A percentile compares a stretch with the other conserved stretches of the same genome.
Conservation (phyloP, 345 rosid species). For the Pelargonium nanum region DNA sequence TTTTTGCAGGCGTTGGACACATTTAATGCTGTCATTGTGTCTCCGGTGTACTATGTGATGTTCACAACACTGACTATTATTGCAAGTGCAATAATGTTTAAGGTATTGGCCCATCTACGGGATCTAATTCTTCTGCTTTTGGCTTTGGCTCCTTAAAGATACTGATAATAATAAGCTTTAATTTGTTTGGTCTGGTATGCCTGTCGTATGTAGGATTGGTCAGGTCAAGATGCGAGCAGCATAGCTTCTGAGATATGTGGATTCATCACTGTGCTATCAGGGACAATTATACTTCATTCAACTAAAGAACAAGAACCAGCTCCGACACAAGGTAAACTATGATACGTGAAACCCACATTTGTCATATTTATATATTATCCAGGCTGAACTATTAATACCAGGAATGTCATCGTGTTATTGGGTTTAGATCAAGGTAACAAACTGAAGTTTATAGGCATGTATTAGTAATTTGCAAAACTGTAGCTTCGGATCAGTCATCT, state of each 20-base stretch:
- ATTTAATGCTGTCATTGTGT: constrained; percentile 64
- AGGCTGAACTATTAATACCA: constrained; percentile 1
- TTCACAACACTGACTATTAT: constrained; percentile 68
- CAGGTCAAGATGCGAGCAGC: constrained; percentile 62
- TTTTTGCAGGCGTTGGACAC: constrained; percentile 59
- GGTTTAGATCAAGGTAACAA: too few relatives aligned
- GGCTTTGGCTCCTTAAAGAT: neutral
- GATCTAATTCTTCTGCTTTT: neutral
- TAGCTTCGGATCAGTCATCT: too few relatives aligned
- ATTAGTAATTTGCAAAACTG: neutral
- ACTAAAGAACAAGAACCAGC: constrained; percentile 69
- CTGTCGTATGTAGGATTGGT: constrained; percentile 58
- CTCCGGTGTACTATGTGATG: constrained; percentile 79
- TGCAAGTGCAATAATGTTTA: constrained; percentile 72
- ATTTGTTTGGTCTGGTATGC: constrained; percentile 2
- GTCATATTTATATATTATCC: neutral
- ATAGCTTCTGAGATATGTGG: constrained; percentile 89
- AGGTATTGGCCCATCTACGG: constrained; percentile 24
- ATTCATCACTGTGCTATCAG: constrained; percentile 77
- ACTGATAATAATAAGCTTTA: constrained; percentile 1
- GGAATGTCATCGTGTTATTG: neutral
- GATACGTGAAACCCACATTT: neutral
- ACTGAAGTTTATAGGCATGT: neutral
- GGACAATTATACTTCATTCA: constrained; percentile 72
- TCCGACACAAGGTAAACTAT: constrained; percentile 44